These are phyloP conservation scores for Fragilariopsis cylindrus DNA, from an alignment of 108 stramenopile species.

Conservation along the genomic window DNA sequence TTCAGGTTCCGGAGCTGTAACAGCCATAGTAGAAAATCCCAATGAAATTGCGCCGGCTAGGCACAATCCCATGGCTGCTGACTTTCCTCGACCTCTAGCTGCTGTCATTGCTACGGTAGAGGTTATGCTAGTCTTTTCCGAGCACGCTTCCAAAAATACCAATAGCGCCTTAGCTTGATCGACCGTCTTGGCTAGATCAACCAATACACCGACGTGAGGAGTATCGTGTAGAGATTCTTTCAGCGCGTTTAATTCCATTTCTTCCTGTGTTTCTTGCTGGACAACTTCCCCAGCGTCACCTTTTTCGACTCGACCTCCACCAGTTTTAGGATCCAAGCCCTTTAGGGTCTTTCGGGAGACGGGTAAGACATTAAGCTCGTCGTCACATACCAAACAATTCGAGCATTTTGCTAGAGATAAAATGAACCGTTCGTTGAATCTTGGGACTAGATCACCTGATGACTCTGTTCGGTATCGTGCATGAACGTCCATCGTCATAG, in stretches of 20 bases:
- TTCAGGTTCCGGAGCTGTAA: slow-evolving; percentile 98
- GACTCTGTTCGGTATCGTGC: slow-evolving; percentile 93
- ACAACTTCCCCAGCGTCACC: slow-evolving; percentile 70
- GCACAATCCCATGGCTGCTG: slow-evolving; percentile 97
- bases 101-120: slow-evolving; percentile 84
- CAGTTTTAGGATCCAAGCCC: slow-evolving; percentile 34
- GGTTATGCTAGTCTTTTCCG: slow-evolving; percentile 67
- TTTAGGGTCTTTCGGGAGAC: slow-evolving; percentile 66
- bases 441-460: slow-evolving; percentile 83
- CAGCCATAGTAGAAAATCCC: slow-evolving; percentile 92
- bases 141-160: slow-evolving; percentile 93
- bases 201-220: slow-evolving; percentile 92
- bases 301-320: slow-evolving; percentile 29
- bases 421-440: slow-evolving; percentile 99
- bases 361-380: slow-evolving; percentile 98
- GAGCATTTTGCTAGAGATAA: slow-evolving; percentile 87
- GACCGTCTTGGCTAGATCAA: slow-evolving; percentile 89
- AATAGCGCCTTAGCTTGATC: slow-evolving; percentile 96
- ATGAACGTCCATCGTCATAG: slow-evolving; percentile 99
- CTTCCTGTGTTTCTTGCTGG: slow-evolving; percentile 53
- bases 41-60: slow-evolving; percentile 95
- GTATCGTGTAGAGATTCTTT: slow-evolving; percentile 91
- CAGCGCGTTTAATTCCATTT: slow-evolving; percentile 76
- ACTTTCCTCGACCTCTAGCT: slow-evolving; percentile 96
- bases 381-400: slow-evolving; percentile 95